Base-by-base conservation (phyloP, 2,329 filamentous ascomycete genomes). In the Lachnellula cervina region DNA sequence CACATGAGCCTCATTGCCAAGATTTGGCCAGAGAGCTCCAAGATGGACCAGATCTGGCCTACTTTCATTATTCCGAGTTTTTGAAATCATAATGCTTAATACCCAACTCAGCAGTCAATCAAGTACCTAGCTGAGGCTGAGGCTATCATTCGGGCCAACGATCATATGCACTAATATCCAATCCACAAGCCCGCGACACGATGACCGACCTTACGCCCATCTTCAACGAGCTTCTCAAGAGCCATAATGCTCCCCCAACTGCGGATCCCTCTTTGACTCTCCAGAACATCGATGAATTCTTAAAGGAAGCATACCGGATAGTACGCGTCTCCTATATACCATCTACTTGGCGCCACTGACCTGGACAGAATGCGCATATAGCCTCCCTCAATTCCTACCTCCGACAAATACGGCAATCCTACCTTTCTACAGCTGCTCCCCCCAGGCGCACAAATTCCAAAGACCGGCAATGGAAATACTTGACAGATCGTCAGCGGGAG, bases 231-330 rank as follows among this genome's bases (percentile, higher is more conserved):
- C 78, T 87, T 47, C 79, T 93, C 23, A 79, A 80, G 66, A 74
- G 78, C 64, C 81, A 82, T 59, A 74, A 81, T 71, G 79, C 80
- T 45, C 74, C 75, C 28, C 73, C 77, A 7, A 77, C 80, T 13
- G 56, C 62, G 11, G 61, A 65, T 42, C 63, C 64, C 16, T 61
- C 65, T 21, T 53, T 69, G 34, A 62, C 62, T 55, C 65, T 77
- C 49, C 75, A 80, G 62, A 79, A 73, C 64, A 80, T 94, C 50
- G 89, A 97, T 70, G 88, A 88, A 66, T 99, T 97, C 70, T 77
- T 97, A 35, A 91, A 93, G 69, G 93, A 97, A 74, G 94, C 94
- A 52, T 94, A 96, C 74, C 84, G 88, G 70, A 97, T 97, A 72
- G 92, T 95, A 76, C 67, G 80, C 64, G 62, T 59, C 62, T 51